Percentiles rank a stretch among this genome's conserved stretches.
These are phyloP conservation scores for Microthlaspi erraticum DNA, from an alignment of 345 rosid species.

Conservation along the genomic window DNA sequence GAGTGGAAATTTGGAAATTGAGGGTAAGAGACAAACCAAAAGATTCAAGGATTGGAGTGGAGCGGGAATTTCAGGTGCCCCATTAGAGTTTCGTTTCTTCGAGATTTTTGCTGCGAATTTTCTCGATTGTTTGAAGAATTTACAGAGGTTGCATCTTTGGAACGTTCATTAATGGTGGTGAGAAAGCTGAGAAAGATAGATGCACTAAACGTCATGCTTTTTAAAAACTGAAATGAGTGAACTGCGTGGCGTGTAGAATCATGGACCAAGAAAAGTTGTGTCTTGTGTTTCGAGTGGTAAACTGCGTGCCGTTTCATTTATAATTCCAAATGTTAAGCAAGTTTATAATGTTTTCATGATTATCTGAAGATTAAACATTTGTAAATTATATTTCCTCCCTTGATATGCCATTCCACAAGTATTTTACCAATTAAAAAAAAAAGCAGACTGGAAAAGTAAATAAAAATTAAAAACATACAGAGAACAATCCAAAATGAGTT, in stretches of 20 bases:
- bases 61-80: neutral
- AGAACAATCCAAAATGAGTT: no score
- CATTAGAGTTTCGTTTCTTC: neutral
- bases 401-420: no score
- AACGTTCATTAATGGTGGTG: neutral
- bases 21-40: no score
- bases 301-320: neutral
- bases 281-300: neutral
- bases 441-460: no score
- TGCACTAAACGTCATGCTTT: neutral
- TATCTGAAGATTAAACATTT: no score
- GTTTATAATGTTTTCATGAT: no score
- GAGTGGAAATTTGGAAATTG: neutral
- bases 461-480: no score
- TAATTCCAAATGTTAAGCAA: no score
- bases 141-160: conserved; percentile 14
- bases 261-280: neutral
- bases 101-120: neutral
- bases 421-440: no score
- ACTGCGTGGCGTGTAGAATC: conserved; percentile 8
- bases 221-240: neutral
- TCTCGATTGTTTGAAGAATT: neutral
- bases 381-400: no score
- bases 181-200: conserved; percentile 5
- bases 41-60: no score